Conservation (phyloP, 2,329 filamentous ascomycete genomes). For the Hypoxylon sp. region DNA sequence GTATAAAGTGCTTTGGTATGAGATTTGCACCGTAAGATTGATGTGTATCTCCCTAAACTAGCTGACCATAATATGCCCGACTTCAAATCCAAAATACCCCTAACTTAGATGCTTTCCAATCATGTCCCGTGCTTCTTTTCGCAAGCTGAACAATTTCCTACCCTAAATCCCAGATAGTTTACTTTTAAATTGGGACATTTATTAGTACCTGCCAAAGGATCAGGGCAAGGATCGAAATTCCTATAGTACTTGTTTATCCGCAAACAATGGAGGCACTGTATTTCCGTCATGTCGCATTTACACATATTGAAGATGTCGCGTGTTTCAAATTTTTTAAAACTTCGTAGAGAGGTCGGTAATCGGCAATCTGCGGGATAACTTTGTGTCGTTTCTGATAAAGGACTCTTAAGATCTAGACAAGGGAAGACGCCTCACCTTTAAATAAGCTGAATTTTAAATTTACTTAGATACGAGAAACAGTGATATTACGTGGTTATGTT, state of each 20-base stretch:
- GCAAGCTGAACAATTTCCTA: neutral
- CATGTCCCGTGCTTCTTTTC: neutral
- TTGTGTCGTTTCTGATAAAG: neutral
- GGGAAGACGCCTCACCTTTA: neutral
- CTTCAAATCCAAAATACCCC: too few relatives aligned
- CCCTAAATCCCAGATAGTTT: constrained; percentile 5
- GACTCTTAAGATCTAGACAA: neutral
- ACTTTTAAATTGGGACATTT: constrained; percentile 15
- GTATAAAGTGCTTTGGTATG: neutral
- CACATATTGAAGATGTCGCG: constrained; percentile 16
- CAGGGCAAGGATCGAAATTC: constrained; percentile 16
- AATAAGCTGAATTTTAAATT: neutral
- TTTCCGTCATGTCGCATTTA: constrained; percentile 2
- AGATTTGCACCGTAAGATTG: neutral
- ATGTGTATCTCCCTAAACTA: neutral
- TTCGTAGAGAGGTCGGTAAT: neutral
- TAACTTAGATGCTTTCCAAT: neutral
- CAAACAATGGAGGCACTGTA: neutral
- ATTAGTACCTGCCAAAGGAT: neutral
- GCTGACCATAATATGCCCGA: too few relatives aligned
- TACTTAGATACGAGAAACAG: neutral
- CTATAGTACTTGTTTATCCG: neutral
- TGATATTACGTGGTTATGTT: neutral
- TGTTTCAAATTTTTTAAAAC: neutral
- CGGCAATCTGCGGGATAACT: neutral